Base-by-base conservation (phyloP, 495 filamentous ascomycete genomes). In the Wilcoxina mikolae region DNA sequence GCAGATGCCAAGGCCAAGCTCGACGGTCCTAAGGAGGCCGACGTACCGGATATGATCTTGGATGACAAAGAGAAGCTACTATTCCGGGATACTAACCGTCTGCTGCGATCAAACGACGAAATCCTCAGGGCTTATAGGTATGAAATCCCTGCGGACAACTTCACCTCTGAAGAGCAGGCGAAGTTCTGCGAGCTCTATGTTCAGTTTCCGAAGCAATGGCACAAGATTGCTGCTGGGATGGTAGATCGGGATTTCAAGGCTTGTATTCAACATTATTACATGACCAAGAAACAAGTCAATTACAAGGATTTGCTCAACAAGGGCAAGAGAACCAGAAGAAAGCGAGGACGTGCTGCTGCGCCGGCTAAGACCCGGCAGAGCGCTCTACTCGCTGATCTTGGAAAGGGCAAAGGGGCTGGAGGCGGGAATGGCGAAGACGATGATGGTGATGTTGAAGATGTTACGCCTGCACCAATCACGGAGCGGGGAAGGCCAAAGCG, bases 191-290 rank as follows among this genome's bases (percentile, higher is more conserved):
- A 84, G 58, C 75, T 78, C 1, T 95, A 89, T 61, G 77, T 87
- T 57, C 78, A 83, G 33, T 73, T 75, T 54, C 89, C 90, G 0
- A 98, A 98, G 75, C 84, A 86, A 66, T 98, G 87, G 83, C 84
- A 86, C 44, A 84, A 83, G 63, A 87, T 96, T 54, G 81, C 84
- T 66, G 94, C 84, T 80, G 83, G 85, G 44, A 83, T 81, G 61
- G 75, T 79, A 10, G 73, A 76, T 20, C 81, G 89, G 17, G 80
- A 82, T 58, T 91, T 83, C 69, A 79, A 84, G 58, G 80, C 88
- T 46, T 93, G 85, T 65, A 95, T 98, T 58, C 75, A 87, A 58
- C 93, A 96, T 67, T 96, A 98, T 67, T 98, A 98, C 68, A 77
- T 88, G 57, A 94, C 84, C 53, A 98, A 98, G 68, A 80, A 84